Conservation (phyloP, 352 stramenopile genomes). For the Blastocystis sp. region DNA sequence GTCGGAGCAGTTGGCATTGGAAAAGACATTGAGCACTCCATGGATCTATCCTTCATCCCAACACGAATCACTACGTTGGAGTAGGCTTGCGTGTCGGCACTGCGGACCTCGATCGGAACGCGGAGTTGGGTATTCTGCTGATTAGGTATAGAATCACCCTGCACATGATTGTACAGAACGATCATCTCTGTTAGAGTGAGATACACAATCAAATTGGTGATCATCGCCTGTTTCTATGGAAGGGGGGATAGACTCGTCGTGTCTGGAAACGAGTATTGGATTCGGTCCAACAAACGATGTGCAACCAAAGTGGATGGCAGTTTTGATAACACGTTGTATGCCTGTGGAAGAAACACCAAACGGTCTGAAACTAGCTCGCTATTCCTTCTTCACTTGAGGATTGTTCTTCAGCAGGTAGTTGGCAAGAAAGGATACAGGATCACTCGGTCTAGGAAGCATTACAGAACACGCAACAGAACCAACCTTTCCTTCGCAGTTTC, state of each 20-base stretch:
- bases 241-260: too few relatives aligned
- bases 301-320: too few relatives aligned
- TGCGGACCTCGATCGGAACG: not conserved
- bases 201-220: constrained; percentile 18
- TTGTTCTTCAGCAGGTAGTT: constrained; percentile 63
- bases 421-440: constrained; percentile 51
- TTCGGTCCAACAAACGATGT: too few relatives aligned
- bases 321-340: too few relatives aligned
- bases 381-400: constrained; percentile 65
- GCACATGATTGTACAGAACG: constrained; percentile 20
- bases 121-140: constrained; percentile 4
- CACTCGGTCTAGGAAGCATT: constrained; percentile 33
- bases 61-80: not conserved
- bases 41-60: constrained; percentile 10
- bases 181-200: constrained; percentile 29
- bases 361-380: not conserved
- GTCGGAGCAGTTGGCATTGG: constrained; percentile 34
- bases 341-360: not conserved
- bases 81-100: not conserved
- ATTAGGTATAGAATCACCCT: not conserved
- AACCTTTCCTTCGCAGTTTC: constrained; percentile 66
- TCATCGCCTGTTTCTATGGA: too few relatives aligned
- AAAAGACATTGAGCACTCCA: constrained; percentile 31
- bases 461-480: not conserved
- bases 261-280: too few relatives aligned